Evolutionary conservation across 2,329 filamentous ascomycete species (phyloP), one percentile per base, ranked within the genome.

Genomic region (Xylariomycetidae sp.): DNA sequence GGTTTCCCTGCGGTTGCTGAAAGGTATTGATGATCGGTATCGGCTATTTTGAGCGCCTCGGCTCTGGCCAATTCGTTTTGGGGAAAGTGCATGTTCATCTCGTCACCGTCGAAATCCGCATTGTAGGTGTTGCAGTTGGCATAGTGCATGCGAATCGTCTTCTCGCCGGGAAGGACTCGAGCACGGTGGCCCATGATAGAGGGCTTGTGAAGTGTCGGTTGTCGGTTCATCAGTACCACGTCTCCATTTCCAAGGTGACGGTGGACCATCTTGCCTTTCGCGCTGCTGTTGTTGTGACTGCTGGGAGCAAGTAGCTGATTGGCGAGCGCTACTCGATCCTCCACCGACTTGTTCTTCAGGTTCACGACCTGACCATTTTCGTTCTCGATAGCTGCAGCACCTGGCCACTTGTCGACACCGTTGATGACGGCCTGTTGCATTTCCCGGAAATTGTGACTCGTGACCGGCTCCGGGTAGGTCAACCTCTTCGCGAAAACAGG

Each of bases 51-150:
- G 47, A 94, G 74, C 2, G 92, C 92, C 64, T 98, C 92, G 2
- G 90, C 85, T 48, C 92, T 76, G 12, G 92, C 92, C 44, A 96
- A 72, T 57, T 96, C 93, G 48, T 95, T 96, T 51, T 98, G 92
- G 2, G 92, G 92, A 54, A 98, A 96, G 63, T 98, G 92, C 89
- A 98, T 93, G 60, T 98, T 98, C 92, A 98, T 98, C 61, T 98
- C 92, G 57, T 98, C 92, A 59, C 92, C 92, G 54, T 98, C 93
- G 55, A 98, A 98, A 71, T 98, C 92, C 19, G 92, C 92, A 51
- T 98, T 98, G 70, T 98, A 98, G 1, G 92, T 95, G 55, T 98
- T 98, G 60, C 92, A 96, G 59, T 98, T 98, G 51, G 92, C 90
- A 63, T 98, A 98, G 67, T 98, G 92, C 90, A 98, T 96, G 46